Base-by-base conservation (phyloP, 2,329 filamentous ascomycete genomes). In the Trichoderma sp. region DNA sequence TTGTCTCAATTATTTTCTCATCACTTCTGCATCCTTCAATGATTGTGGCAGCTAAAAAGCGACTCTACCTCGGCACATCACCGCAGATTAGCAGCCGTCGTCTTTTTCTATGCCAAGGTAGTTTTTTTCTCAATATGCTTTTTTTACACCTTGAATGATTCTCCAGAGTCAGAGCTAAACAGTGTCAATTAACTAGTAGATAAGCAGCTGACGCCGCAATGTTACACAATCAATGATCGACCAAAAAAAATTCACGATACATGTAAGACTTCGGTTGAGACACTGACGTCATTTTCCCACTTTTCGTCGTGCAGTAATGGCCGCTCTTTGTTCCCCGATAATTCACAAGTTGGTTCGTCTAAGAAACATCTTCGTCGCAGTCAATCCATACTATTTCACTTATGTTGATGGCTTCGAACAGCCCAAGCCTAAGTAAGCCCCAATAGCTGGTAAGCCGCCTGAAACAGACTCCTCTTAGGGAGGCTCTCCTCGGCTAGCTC, bases 211-310 rank as follows among this genome's bases (percentile, higher is more conserved):
- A 49, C 21, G n/a, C n/a, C n/a, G 33, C 60, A 62, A 37, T 14
- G 60, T 27, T 29, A 47, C 31, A 43, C 60, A 52, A 53, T 19
- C 43, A 62, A 49, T n/a, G 24, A 27, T 63, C 43, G 21, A 6
- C 40, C 13, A 10, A 43, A 5, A 43, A 19, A 37, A 14, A 5
- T 55, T 49, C 10, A 55, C 2, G 27, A 49, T 33, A n/a, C 35
- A 35, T 65, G 62, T 57, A 37, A 65, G 62, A 57, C n/a, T 29
- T 5, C 24, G 53, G 27, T 27, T 47, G 35, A 52, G 37, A 57
- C 5, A n/a, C 52, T 65, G 62, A 65, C 62, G 62, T 57, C 62
- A 65, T 27, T 19, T 37, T 49, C 7, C 47, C 47, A 24, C 47
- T 0, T 24, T 43, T 6, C 3, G n/a, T 11, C n/a, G 24, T 24